phyloP scores from a whole-genome alignment of 2,329 filamentous ascomycete species.

The Talaromyces sp. region DNA sequence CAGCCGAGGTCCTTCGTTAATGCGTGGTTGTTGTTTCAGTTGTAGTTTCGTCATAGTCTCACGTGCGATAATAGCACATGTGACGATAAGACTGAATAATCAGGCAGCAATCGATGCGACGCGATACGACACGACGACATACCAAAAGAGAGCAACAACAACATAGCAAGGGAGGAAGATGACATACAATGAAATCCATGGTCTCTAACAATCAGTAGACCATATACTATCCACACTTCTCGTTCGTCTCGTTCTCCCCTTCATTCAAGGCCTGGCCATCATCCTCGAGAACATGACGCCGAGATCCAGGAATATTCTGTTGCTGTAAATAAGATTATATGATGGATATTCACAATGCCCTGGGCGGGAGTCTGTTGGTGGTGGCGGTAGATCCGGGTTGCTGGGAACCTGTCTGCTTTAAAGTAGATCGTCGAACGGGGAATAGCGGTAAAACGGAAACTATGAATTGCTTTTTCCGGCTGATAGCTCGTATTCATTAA shows the following conservation, averaged over 20 bases:
- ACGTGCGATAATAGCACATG: conserved; percentile 1
- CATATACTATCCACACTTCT: conserved; percentile 1
- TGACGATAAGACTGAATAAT: background rate
- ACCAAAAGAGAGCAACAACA: background rate
- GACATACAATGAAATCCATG: conserved; percentile 45
- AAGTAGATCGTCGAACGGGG: conserved; percentile 2
- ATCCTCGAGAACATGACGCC: background rate
- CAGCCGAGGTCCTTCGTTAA: background rate
- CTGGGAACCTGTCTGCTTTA: background rate
- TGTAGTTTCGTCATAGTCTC: background rate
- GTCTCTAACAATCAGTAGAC: background rate
- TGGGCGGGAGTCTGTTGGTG: background rate
- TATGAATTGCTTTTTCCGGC: conserved; percentile 5
- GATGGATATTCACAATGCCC: background rate
- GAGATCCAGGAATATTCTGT: background rate
- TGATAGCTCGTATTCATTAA: background rate
- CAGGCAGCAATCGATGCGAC: background rate
- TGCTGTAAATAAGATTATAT: no score
- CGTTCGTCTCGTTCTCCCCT: background rate
- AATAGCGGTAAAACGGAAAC: background rate
- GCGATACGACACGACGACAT: conserved; percentile 1
- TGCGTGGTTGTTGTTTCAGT: background rate
- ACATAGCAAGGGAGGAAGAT: conserved; percentile 2
- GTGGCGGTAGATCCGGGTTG: conserved; percentile 1
- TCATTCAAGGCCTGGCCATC: conserved; percentile 6